A percentile compares a stretch with the other conserved stretches of the same genome.
Evolutionary conservation across 441 rosid genomes (phyloP).

Genomic region (Brassica balearica): DNA sequence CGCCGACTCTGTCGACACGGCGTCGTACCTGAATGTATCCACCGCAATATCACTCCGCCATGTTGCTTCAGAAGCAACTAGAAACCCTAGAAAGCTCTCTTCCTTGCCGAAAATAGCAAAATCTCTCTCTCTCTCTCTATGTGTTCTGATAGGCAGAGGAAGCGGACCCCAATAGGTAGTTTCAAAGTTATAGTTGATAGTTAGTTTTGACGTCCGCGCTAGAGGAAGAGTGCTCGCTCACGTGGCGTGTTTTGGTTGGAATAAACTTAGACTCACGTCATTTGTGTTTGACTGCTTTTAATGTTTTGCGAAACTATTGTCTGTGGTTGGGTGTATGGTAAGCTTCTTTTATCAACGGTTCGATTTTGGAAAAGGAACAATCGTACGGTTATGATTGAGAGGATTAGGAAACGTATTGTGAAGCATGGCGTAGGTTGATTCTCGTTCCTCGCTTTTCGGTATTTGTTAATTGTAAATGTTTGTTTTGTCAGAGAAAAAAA

Average conservation of each 20-base stretch:
- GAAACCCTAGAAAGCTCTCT: constrained; percentile 26
- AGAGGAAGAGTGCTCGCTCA: constrained; percentile 31
- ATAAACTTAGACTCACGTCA: constrained; percentile 46
- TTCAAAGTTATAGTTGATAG: constrained; percentile 50
- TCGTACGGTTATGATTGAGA: constrained; percentile 20
- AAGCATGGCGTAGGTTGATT: constrained; percentile 26
- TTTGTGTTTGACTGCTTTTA: constrained; percentile 49
- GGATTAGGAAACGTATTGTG: neutral
- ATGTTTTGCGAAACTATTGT: constrained; percentile 11
- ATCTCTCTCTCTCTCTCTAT: constrained; percentile 29
- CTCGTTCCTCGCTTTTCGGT: constrained; percentile 34
- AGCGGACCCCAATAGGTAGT: constrained; percentile 51
- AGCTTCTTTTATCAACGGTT: constrained; percentile 19
- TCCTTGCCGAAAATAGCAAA: constrained; percentile 29
- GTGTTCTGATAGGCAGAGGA: constrained; percentile 18
- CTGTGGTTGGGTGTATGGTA: constrained; percentile 17
- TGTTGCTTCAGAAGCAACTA: constrained; percentile 7
- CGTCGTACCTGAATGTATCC: constrained; percentile 37
- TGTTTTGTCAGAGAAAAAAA: constrained; percentile 32
- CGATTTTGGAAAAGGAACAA: neutral
- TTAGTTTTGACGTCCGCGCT: constrained; percentile 56
- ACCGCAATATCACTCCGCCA: constrained; percentile 21
- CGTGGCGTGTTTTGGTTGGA: constrained; percentile 53
- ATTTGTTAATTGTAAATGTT: constrained; percentile 27
- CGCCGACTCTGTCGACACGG: constrained; percentile 9